Percentiles rank a stretch among this genome's conserved stretches.
Conservation (phyloP, 2,329 filamentous ascomycete genomes). For the Botrytis byssoidea region DNA sequence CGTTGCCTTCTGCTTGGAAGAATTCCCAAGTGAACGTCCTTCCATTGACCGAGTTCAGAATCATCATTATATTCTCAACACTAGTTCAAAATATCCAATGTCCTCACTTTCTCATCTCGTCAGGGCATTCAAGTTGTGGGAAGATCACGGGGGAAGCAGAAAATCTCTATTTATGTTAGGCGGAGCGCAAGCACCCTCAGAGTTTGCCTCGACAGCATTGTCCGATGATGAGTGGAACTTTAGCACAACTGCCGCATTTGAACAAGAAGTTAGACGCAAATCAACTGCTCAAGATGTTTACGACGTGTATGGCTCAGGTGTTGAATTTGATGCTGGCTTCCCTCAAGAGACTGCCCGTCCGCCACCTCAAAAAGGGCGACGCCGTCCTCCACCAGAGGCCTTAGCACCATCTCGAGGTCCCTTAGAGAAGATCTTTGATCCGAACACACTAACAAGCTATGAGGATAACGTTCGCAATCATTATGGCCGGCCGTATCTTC, state of each 20-base stretch:
- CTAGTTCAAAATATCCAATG: constrained; percentile 61
- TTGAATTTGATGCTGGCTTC: constrained; percentile 48
- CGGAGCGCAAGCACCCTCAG: constrained; percentile 50
- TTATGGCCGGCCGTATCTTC: constrained; percentile 48
- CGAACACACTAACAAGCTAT: constrained; percentile 63
- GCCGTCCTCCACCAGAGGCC: constrained; percentile 57
- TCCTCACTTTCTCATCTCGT: constrained; percentile 64
- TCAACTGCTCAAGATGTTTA: constrained; percentile 58
- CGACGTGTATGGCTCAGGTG: constrained; percentile 58
- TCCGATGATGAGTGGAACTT: constrained; percentile 65
- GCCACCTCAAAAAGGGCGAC: constrained; percentile 43
- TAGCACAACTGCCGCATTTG: constrained; percentile 63
- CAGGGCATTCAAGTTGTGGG: constrained; percentile 72
- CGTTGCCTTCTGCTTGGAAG: constrained; percentile 70
- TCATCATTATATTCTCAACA: constrained; percentile 67
- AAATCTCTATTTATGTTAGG: constrained; percentile 61
- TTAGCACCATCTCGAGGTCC: constrained; percentile 55
- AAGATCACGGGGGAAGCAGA: constrained; percentile 68
- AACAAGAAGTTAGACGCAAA: constrained; percentile 53
- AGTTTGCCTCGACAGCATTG: constrained; percentile 45
- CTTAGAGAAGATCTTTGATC: constrained; percentile 64
- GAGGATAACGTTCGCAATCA: constrained; percentile 62
- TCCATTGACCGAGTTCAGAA: constrained; percentile 67
- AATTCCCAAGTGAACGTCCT: constrained; percentile 66
- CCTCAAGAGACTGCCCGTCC: constrained; percentile 51